Evolutionary conservation across 306 rosid species (phyloP).

Genomic region (Acacia confusa): DNA sequence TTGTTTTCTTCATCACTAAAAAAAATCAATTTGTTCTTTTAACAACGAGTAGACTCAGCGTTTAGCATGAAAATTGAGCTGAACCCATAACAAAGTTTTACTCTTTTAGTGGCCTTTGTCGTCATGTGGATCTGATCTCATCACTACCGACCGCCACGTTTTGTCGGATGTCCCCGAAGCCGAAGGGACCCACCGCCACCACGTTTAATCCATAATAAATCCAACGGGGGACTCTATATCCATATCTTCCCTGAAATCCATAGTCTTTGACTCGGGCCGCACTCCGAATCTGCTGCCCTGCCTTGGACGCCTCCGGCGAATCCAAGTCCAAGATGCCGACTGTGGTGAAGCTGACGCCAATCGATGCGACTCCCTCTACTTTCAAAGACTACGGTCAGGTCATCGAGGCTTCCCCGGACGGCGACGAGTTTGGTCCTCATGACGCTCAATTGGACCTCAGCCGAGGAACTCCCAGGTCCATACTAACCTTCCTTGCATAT

Average conservation of each 20-base stretch:
- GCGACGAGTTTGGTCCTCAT: slow-evolving; percentile 52
- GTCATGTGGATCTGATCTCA: no score
- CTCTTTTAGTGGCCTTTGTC: no score
- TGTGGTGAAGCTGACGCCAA: slow-evolving; percentile 50
- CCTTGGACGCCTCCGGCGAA: slow-evolving; percentile 29
- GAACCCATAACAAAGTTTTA: no score
- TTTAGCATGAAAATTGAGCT: no score
- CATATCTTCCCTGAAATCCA: background rate
- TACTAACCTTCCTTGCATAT: background rate
- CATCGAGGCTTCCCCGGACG: slow-evolving; percentile 56
- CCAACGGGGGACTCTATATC: background rate
- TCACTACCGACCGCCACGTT: no score
- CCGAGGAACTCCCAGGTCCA: slow-evolving; percentile 76
- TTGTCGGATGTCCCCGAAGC: no score
- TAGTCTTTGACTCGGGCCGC: background rate
- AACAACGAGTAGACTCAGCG: no score
- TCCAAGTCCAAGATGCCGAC: background rate
- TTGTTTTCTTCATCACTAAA: no score
- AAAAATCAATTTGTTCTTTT: no score
- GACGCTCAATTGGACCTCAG: slow-evolving; percentile 86
- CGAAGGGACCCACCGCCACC: background rate
- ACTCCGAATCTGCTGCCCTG: background rate
- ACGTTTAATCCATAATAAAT: background rate
- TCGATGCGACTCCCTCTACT: slow-evolving; percentile 62
- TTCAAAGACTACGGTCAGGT: slow-evolving; percentile 78